These are phyloP conservation scores for Discostella stelligera DNA, from an alignment of 352 stramenopile species.

Conservation along the genomic window DNA sequence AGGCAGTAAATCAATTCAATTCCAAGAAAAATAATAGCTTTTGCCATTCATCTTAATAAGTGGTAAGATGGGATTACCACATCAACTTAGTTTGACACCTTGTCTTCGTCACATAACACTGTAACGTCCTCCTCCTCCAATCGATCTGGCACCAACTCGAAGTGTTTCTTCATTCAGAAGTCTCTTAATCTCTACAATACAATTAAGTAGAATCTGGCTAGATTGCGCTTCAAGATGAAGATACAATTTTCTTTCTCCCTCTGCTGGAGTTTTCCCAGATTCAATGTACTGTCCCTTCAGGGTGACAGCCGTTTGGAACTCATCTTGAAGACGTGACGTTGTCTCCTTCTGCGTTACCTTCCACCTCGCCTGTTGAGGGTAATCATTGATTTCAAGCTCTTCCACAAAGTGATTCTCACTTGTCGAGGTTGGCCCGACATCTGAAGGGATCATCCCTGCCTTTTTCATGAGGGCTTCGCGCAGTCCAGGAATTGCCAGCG, in stretches of 20 bases:
- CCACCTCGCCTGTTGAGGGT: slow-evolving; percentile 78
- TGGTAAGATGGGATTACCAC: no score
- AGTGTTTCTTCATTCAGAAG: slow-evolving; percentile 82
- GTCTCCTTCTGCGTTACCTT: slow-evolving; percentile 83
- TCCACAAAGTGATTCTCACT: slow-evolving; percentile 75
- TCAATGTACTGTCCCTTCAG: slow-evolving; percentile 77
- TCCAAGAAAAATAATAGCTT: no score
- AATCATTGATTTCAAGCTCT: slow-evolving; percentile 83
- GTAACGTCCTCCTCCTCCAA: slow-evolving; percentile 53
- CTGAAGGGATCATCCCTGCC: slow-evolving; percentile 63
- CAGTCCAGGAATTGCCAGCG: slow-evolving; percentile 79
- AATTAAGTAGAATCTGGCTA: slow-evolving; percentile 70
- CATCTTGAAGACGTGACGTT: slow-evolving; percentile 78
- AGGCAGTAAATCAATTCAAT: no score
- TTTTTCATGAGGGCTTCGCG: slow-evolving; percentile 75
- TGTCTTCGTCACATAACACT: slow-evolving; percentile 54
- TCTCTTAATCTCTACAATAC: slow-evolving; percentile 76
- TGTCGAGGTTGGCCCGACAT: slow-evolving; percentile 35
- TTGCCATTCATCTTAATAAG: no score
- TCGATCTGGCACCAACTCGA: slow-evolving; percentile 57
- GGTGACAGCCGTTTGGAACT: slow-evolving; percentile 81
- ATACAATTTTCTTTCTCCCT: slow-evolving; percentile 75
- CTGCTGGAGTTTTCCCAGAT: slow-evolving; percentile 50
- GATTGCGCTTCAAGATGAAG: slow-evolving; percentile 78
- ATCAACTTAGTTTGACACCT: neutral